Conservation (phyloP, 345 rosid genomes). For the Camelina hispida region DNA sequence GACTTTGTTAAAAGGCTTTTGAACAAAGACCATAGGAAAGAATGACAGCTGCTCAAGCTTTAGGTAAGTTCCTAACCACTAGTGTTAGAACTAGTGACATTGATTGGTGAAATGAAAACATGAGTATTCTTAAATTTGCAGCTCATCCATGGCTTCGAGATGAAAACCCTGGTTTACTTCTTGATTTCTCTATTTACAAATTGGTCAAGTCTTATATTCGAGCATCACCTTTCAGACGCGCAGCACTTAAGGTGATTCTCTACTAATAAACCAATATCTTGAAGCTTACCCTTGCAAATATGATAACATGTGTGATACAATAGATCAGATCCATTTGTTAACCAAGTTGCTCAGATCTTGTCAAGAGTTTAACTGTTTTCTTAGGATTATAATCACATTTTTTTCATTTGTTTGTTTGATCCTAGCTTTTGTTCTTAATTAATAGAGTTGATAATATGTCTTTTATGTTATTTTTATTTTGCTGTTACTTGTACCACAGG, state of each 20-base stretch:
- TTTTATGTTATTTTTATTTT: constrained; percentile 23
- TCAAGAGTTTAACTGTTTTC: not conserved
- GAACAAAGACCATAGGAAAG: constrained; percentile 95
- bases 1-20: constrained; percentile 93
- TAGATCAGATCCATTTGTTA: not conserved
- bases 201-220: constrained; percentile 78
- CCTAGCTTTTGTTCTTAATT: not conserved
- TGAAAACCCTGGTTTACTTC: constrained; percentile 59
- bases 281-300: not conserved
- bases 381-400: not conserved
- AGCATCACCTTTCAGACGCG: constrained; percentile 78
- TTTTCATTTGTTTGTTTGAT: not conserved
- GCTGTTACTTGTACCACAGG: constrained; percentile 52
- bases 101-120: constrained; percentile 23
- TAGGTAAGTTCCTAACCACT: constrained; percentile 56
- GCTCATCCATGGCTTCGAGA: constrained; percentile 93
- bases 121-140: constrained; percentile 42
- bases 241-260: constrained; percentile 78
- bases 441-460: not conserved
- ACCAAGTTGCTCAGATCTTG: not conserved
- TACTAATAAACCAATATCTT: not conserved
- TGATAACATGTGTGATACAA: not conserved
- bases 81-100: constrained; percentile 12
- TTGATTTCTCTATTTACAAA: constrained; percentile 84
- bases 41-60: constrained; percentile 96